Percentiles rank a stretch among this genome's conserved stretches.
Conservation (phyloP, 495 filamentous ascomycete genomes). For the Pseudoneurospora amorphoporcata region DNA sequence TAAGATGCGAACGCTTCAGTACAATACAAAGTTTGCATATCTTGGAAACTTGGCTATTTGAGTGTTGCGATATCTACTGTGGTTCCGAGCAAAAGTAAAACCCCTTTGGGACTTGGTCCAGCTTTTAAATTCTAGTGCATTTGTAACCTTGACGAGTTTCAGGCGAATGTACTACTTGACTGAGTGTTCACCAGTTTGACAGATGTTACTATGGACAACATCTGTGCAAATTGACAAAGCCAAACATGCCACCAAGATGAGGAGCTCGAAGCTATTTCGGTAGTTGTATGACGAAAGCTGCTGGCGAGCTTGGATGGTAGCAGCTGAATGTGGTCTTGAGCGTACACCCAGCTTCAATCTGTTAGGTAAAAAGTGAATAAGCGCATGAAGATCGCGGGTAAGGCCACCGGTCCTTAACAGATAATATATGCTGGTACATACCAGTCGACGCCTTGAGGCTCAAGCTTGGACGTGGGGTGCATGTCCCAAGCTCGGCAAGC, state of each 20-base stretch:
- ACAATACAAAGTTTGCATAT: background rate
- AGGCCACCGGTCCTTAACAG: background rate
- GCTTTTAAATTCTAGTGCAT: background rate
- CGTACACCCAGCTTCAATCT: background rate
- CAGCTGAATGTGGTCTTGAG: background rate
- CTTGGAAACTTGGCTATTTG: background rate
- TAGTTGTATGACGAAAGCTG: background rate
- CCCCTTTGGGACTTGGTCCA: background rate
- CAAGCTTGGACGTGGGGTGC: background rate
- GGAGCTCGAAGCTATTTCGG: background rate
- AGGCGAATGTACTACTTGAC: background rate
- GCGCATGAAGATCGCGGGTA: accelerated
- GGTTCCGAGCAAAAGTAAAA: too few relatives aligned
- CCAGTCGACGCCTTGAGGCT: background rate
- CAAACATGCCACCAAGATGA: background rate
- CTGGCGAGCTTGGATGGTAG: background rate
- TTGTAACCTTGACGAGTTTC: background rate
- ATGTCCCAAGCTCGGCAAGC: background rate
- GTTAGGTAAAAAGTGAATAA: background rate
- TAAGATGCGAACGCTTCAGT: background rate
- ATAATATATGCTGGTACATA: background rate
- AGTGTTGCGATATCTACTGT: background rate
- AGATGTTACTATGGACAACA: background rate
- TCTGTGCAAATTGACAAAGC: background rate
- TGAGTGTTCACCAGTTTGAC: background rate